Evolutionary conservation across 345 rosid genomes (phyloP), one percentile per base, ranked within the genome.

Genomic region (Heritiera littoralis): DNA sequence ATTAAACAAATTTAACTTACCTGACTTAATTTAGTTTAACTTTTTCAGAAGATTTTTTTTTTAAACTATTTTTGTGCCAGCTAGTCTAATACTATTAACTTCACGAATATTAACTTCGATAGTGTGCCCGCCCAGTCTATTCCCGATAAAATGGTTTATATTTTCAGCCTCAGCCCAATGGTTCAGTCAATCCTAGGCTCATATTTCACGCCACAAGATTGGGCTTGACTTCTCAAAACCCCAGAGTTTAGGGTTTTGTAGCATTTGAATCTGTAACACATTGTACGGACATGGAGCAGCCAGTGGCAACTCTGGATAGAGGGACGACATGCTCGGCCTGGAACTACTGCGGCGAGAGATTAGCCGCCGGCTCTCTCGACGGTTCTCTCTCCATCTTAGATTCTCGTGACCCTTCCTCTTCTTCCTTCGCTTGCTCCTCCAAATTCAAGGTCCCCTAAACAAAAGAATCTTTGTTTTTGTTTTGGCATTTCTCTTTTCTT

Each of bases 371-470:
- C 2, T 59, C 69, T 2, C 12, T 55, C 30, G 80, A 69, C 4
- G 80, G 69, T 69, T 58, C 18, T 32, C 68, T 78, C 35, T 58
- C 76, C 35, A 32, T 78, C 5, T 71, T 78, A 9, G 80, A 78
- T 72, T 78, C 80, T 59, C 69, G 69, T 66, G 80, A 78, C 4
- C 76, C 80, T 17, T 58, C 76, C n/a, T 78, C 76, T 70, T 78
- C 76, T 45, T 78, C 69, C 45, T 54, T 70, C 76, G 45, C 59
- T 49, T 58, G 30, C 32, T 78, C 80, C 58, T 69, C 61, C 69
- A 70, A 69, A 58, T 46, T 78, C 65, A 70, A 68, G 59, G 80
- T 78, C 58, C 41, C 10, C n/a, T 35, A 2, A 13, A 64, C 11
- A 35, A 38, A 12, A 61, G 5, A n/a, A 66, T 7, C 14, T 74